Conservation (phyloP, 2,329 filamentous ascomycete genomes). For the Domatiomyces globalis region DNA sequence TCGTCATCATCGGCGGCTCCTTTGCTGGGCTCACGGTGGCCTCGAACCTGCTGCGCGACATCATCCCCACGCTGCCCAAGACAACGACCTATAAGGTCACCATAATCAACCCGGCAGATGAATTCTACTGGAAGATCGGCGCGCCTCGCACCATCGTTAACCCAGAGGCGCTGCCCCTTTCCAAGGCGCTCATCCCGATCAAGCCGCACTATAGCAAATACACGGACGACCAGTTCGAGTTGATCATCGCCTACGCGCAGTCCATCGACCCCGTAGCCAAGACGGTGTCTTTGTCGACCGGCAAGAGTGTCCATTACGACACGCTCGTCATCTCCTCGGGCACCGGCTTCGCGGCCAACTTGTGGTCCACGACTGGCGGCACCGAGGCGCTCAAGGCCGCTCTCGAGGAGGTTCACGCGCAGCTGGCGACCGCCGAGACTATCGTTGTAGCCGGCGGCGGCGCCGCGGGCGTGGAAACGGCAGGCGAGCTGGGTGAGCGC, state of each 20-base stretch:
- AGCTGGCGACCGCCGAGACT: slow-evolving; percentile 26
- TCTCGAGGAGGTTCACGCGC: slow-evolving; percentile 24
- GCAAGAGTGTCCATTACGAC: slow-evolving; percentile 32
- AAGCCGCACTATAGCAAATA: slow-evolving; percentile 39
- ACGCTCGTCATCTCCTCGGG: slow-evolving; percentile 45
- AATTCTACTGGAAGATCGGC: slow-evolving; percentile 41
- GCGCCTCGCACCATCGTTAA: slow-evolving; percentile 41
- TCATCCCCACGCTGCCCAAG: slow-evolving; percentile 18
- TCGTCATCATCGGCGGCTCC: slow-evolving; percentile 28
- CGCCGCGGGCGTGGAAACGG: slow-evolving; percentile 35
- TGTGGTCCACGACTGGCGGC: slow-evolving; percentile 32
- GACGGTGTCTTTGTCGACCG: slow-evolving; percentile 30
- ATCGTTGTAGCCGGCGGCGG: slow-evolving; percentile 38
- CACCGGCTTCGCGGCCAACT: slow-evolving; percentile 28
- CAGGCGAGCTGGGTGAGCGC: slow-evolving; percentile 35
- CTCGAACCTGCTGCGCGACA: slow-evolving; percentile 25
- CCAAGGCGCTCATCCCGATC: slow-evolving; percentile 38
- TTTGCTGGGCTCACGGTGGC: slow-evolving; percentile 25
- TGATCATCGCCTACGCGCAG: slow-evolving; percentile 38
- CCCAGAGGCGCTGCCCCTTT: slow-evolving; percentile 31
- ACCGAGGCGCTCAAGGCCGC: slow-evolving; percentile 24
- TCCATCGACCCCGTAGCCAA: slow-evolving; percentile 31
- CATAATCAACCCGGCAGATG: slow-evolving; percentile 39
- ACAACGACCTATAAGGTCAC: slow-evolving; percentile 33
- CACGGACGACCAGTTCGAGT: slow-evolving; percentile 32